Base-by-base conservation (phyloP, 495 filamentous ascomycete genomes). In the Collariella sp. region DNA sequence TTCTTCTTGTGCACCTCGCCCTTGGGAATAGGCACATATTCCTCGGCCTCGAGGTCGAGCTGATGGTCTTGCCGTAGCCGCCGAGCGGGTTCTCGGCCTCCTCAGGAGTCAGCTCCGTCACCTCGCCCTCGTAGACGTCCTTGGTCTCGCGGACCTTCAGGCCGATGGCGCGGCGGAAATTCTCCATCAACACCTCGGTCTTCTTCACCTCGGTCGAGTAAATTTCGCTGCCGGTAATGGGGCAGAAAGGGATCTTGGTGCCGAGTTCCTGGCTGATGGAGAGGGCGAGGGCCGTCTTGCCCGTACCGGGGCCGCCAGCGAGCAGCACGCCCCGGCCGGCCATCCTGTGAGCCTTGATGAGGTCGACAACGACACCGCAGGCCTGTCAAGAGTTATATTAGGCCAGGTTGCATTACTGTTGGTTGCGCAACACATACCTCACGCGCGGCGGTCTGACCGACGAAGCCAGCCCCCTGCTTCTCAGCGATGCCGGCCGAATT, bases 1-100 rank as follows among this genome's bases (percentile, higher is more conserved):
- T 98, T 98, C 81, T 96, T 96, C 79, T 97, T 98, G 74, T 96
- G 93, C 36, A 98, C 93, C 62, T 98, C 93, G 39, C 93, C 93
- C 72, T 98, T 96, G 18, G 93, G 93, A 54, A 98, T 93, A 5
- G 93, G 93, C 46, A 97, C 93, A 69, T 97, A 97, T 68, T 98
- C 93, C 66, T 97, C 93, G 0, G 93, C 93, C 75, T 97, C 93
- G 18, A 96, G 82, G 73, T 98, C 93, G 68, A 97, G 68, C 84
- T 87, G 67, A 96, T 95, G 11, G 91, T 96, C 69, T 90, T 89
- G 54, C 90, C 91, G 67, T 96, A 96, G 55, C 88, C 88, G 48
- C 91, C 91, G 16, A 96, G 75, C n/a, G 91, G 91, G 67, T 96
- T 96, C 73, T 96, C 93, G n/a, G 89, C 84, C 79, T 89, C 93